Evolutionary conservation across 441 rosid species (phyloP).

Genomic region (Populus hybrid): DNA sequence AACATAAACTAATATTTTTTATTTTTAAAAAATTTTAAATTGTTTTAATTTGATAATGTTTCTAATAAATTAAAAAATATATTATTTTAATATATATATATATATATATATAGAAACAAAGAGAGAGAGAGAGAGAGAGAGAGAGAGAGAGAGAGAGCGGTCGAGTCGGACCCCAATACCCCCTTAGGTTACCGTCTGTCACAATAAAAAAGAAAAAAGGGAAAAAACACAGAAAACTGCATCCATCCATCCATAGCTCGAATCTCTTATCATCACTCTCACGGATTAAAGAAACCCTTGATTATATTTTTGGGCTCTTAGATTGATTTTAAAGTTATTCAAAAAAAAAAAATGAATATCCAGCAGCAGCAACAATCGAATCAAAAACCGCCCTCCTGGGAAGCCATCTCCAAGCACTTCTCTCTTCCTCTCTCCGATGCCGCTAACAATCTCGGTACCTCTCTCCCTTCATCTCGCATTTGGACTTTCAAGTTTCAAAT

Average conservation of each 20-base stretch:
- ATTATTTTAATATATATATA: no score
- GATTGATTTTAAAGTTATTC: neutral
- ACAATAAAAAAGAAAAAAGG: neutral
- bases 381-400: neutral
- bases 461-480: neutral
- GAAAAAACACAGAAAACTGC: neutral
- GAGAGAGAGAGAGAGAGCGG: neutral
- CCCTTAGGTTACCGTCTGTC: neutral
- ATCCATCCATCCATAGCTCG: neutral
- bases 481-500: neutral
- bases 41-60: no score
- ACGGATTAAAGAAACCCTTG: neutral
- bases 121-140: no score
- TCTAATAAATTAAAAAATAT: no score
- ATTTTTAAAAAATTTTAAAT: no score
- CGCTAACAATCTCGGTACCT: conserved; percentile 35
- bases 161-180: neutral
- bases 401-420: conserved; percentile 35
- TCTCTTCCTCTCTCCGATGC: conserved; percentile 42
- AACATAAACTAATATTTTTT: no score
- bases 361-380: neutral
- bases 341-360: neutral
- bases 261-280: neutral
- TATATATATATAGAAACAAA: no score
- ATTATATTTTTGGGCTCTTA: neutral